A percentile compares a stretch with the other conserved stretches of the same genome.
phyloP scores from a whole-genome alignment of 768 basidiomycete species.

The Phanerochaete sordida region DNA sequence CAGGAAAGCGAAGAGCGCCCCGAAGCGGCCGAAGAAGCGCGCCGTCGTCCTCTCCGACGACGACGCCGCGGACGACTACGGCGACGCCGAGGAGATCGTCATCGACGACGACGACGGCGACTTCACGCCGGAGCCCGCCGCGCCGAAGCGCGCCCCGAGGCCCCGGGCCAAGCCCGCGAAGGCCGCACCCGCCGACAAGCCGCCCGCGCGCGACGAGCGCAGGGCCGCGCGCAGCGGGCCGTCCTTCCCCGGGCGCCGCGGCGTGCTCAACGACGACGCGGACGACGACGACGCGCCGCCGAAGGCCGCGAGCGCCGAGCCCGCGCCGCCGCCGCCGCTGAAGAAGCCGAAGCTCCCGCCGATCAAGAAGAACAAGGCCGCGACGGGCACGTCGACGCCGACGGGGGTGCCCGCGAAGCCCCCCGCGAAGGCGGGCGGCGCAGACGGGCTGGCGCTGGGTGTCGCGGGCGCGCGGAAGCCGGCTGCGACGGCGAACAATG shows the following conservation, averaged over 20 bases:
- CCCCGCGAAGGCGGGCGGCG: not conserved
- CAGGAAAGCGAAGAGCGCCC: conserved; percentile 4
- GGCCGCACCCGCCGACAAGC: conserved; percentile 29
- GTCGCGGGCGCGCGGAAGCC: conserved; percentile 22
- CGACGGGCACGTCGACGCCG: conserved; percentile 16
- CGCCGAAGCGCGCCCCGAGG: conserved; percentile 23
- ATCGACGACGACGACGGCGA: conserved; percentile 26
- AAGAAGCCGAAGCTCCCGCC: conserved; percentile 65
- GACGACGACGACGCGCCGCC: conserved; percentile 18
- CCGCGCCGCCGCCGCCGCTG: conserved; percentile 25
- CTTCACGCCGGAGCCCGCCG: conserved; percentile 16
- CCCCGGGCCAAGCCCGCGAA: conserved; percentile 28
- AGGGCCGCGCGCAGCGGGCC: conserved; percentile 17
- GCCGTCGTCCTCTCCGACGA: conserved; percentile 15
- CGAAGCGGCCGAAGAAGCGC: conserved; percentile 9
- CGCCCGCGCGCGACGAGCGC: conserved; percentile 40
- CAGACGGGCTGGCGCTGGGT: not conserved
- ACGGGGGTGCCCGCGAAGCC: conserved; percentile 16
- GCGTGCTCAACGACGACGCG: conserved; percentile 3
- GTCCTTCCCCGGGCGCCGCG: not conserved
- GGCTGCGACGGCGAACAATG: conserved; percentile 18
- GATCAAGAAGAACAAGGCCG: conserved; percentile 65
- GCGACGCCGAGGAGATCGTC: conserved; percentile 25
- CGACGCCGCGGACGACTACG: conserved; percentile 10
- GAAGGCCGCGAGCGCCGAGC: conserved; percentile 17